phyloP scores from a whole-genome alignment of 1,284 basidiomycete species.

The Naganishia liquefaciens region DNA sequence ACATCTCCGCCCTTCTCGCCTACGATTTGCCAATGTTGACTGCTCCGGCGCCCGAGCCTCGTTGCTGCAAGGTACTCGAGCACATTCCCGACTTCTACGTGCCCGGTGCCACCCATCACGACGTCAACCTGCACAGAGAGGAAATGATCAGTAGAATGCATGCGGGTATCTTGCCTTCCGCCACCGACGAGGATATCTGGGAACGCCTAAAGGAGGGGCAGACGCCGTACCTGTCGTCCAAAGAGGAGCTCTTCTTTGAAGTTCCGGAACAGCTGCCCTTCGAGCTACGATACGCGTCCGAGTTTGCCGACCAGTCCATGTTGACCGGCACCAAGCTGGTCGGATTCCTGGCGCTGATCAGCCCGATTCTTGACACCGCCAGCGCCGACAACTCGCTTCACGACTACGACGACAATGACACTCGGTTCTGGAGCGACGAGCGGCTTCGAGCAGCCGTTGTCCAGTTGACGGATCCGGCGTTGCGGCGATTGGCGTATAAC shows the following conservation, averaged over 20 bases:
- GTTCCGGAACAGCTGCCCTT: neutral
- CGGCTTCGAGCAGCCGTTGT: too few relatives aligned
- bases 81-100: neutral
- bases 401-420: too few relatives aligned
- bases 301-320: too few relatives aligned
- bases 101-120: neutral
- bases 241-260: slow-evolving; percentile 14
- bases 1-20: neutral
- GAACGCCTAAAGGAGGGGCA: neutral
- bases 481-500: too few relatives aligned
- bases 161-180: neutral
- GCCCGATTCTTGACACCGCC: too few relatives aligned
- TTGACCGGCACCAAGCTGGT: too few relatives aligned
- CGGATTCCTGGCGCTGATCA: too few relatives aligned
- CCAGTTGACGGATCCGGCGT: too few relatives aligned
- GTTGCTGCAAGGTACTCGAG: neutral
- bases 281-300: neutral
- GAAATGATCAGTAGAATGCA: neutral
- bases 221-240: slow-evolving; percentile 6
- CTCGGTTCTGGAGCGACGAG: too few relatives aligned
- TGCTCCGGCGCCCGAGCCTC: neutral
- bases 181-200: slow-evolving; percentile 1
- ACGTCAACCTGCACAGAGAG: neutral
- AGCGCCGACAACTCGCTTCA: too few relatives aligned
- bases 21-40: neutral